Conservation (phyloP, 108 stramenopile genomes). For the Cyclotella kingstonii region DNA sequence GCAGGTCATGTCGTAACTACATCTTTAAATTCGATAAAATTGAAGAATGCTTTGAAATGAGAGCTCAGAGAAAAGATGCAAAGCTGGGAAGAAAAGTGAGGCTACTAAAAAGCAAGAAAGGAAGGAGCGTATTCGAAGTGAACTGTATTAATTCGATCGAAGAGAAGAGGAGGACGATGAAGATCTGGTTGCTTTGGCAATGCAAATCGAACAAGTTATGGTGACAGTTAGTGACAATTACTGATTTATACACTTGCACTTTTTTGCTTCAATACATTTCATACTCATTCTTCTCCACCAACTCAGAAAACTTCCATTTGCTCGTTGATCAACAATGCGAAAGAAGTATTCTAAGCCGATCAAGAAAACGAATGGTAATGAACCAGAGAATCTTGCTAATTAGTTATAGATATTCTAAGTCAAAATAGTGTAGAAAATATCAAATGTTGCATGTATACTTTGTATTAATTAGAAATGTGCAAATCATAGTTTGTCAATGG, state of each 20-base stretch:
- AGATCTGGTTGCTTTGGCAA: constrained; percentile 35
- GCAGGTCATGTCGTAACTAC: constrained; percentile 29
- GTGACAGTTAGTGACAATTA: constrained; percentile 27
- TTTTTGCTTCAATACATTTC: not conserved
- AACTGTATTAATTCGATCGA: constrained; percentile 9
- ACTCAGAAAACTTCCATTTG: constrained; percentile 34
- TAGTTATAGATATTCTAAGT: not conserved
- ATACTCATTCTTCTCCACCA: not conserved
- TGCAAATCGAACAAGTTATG: constrained; percentile 41
- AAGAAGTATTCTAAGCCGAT: constrained; percentile 19
- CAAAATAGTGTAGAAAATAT: not conserved
- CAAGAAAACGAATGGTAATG: constrained; percentile 25
- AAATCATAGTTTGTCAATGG: no score
- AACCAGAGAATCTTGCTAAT: constrained; percentile 4
- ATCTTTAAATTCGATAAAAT: constrained; percentile 12
- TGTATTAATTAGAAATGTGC: no score
- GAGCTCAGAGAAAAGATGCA: constrained; percentile 15
- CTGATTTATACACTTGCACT: no score
- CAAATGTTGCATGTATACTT: no score
- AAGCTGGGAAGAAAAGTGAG: constrained; percentile 28
- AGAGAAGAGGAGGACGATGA: constrained; percentile 50
- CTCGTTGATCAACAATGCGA: constrained; percentile 25
- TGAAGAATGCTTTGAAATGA: constrained; percentile 9
- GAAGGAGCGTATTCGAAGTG: constrained; percentile 9
- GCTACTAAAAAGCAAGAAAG: constrained; percentile 17